These are phyloP conservation scores for Candida khao-thaluensis DNA, from an alignment of 805 yeast genomes.

Conservation along the genomic window DNA sequence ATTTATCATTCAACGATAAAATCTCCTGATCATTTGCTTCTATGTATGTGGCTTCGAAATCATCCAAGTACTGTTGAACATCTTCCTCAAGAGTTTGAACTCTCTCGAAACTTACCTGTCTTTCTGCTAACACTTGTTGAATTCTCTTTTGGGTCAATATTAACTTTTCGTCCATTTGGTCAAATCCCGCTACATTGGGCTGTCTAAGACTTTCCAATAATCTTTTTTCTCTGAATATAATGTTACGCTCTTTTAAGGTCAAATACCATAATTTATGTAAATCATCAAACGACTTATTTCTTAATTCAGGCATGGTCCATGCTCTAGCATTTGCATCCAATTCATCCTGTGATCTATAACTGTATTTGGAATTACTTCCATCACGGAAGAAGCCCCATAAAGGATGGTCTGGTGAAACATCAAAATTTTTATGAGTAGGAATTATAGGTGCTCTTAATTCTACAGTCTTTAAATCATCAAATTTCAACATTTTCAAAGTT, in stretches of 20 bases:
- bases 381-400: slow-evolving; percentile 84
- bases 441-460: slow-evolving; percentile 77
- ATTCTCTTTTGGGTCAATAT: slow-evolving; percentile 51
- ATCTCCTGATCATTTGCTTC: slow-evolving; percentile 52
- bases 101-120: slow-evolving; percentile 68
- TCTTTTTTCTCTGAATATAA: slow-evolving; percentile 71
- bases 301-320: slow-evolving; percentile 85
- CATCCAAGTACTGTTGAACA: slow-evolving; percentile 50
- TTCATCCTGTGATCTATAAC: slow-evolving; percentile 58
- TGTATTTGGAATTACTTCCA: slow-evolving; percentile 48
- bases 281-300: slow-evolving; percentile 90
- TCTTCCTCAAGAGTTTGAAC: slow-evolving; percentile 49
- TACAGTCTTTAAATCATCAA: slow-evolving; percentile 34
- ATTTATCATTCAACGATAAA: slow-evolving; percentile 59
- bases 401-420: slow-evolving; percentile 83
- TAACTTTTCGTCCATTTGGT: slow-evolving; percentile 40
- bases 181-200: slow-evolving; percentile 33
- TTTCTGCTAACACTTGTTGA: slow-evolving; percentile 82
- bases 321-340: slow-evolving; percentile 58
- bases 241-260: slow-evolving; percentile 78
- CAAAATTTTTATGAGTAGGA: slow-evolving; percentile 73
- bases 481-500: slow-evolving; percentile 17
- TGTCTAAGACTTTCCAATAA: slow-evolving; percentile 40
- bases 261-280: slow-evolving; percentile 90
- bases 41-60: slow-evolving; percentile 59